Conservation (phyloP, 164 flowering plant genomes). For the Kingdonia uniflora region DNA sequence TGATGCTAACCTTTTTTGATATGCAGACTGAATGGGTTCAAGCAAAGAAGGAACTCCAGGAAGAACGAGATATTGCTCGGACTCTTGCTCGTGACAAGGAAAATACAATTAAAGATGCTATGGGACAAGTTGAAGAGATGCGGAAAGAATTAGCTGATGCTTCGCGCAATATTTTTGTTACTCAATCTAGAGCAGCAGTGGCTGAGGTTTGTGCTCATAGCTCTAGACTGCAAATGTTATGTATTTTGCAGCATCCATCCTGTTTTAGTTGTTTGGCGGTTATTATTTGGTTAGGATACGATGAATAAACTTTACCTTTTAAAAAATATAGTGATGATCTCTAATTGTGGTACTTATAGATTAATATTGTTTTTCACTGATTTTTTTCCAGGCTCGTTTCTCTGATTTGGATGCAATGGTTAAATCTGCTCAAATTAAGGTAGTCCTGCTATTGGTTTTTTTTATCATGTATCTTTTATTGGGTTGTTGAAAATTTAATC, state of each 20-base stretch:
- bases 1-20: no score
- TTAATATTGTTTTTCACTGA: not conserved
- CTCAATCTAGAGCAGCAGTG: conserved; percentile 70
- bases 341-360: no score
- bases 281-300: no score
- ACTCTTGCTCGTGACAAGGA: conserved; percentile 54
- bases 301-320: no score
- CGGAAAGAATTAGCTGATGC: conserved; percentile 59
- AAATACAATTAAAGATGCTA: conserved; percentile 43
- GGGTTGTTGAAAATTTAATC: no score
- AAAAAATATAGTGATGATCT: no score
- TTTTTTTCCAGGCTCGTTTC: conserved; percentile 43
- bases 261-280: no score
- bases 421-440: conserved; percentile 22
- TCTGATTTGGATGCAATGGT: conserved; percentile 57
- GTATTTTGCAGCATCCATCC: no score
- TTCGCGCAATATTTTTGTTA: conserved; percentile 42
- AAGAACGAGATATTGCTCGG: conserved; percentile 59
- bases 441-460: not conserved
- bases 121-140: conserved; percentile 64
- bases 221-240: no score
- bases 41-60: conserved; percentile 79
- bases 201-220: conserved; percentile 49
- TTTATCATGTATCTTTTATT: not conserved
- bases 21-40: conserved; percentile 97